Evolutionary conservation across 768 basidiomycete genomes (phyloP).

Genomic region (Suillus lakei): DNA sequence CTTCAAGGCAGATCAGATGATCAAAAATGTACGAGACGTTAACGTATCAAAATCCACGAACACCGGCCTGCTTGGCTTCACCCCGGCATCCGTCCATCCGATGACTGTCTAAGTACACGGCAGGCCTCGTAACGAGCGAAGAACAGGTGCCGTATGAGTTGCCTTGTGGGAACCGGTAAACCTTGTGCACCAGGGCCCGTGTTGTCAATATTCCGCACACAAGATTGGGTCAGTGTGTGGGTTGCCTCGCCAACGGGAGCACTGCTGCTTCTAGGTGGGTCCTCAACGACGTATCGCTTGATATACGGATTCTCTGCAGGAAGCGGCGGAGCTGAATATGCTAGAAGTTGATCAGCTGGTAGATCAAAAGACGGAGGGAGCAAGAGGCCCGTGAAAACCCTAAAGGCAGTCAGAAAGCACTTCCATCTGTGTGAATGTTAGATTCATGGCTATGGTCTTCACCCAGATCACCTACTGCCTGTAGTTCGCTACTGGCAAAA

Average conservation of each 20-base stretch:
- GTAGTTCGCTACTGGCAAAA: slow-evolving; percentile 9
- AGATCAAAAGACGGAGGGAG: slow-evolving; percentile 29
- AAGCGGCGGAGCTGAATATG: slow-evolving; percentile 43
- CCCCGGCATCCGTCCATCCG: not conserved
- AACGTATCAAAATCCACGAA: not conserved
- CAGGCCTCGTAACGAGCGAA: slow-evolving; percentile 35
- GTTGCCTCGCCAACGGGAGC: not conserved
- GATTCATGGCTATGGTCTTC: not conserved
- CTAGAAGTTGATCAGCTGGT: slow-evolving; percentile 27
- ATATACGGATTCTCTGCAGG: slow-evolving; percentile 50
- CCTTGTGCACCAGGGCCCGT: not conserved
- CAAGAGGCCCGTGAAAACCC: slow-evolving; percentile 41
- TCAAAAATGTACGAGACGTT: not conserved
- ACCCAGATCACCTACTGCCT: slow-evolving; percentile 4
- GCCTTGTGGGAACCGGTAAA: slow-evolving; percentile 25
- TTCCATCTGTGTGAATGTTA: slow-evolving; percentile 23
- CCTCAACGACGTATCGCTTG: slow-evolving; percentile 27
- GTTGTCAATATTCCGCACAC: not conserved
- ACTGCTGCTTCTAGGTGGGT: not conserved
- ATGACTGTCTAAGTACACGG: not conserved
- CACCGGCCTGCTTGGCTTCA: not conserved
- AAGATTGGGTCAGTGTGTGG: not conserved
- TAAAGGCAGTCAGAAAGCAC: slow-evolving; percentile 42
- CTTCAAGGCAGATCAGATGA: not conserved
- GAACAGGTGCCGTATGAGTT: slow-evolving; percentile 37